These are phyloP conservation scores for Mycogone perniciosa DNA, from an alignment of 2,329 filamentous ascomycete genomes.

Conservation along the genomic window DNA sequence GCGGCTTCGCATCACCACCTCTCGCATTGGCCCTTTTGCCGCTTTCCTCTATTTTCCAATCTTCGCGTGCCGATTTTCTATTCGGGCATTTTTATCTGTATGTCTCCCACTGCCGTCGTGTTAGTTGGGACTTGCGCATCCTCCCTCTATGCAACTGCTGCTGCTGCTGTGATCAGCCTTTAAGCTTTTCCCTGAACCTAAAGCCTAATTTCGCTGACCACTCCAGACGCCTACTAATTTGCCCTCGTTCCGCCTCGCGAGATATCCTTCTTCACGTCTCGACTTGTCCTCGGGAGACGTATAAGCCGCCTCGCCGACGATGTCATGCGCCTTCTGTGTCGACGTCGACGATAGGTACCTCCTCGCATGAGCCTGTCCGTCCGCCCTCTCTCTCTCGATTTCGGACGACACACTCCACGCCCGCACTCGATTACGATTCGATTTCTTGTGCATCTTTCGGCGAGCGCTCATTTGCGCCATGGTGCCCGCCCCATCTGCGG, in stretches of 20 bases:
- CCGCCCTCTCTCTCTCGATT: neutral
- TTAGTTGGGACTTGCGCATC: constrained; percentile 6
- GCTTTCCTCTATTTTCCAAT: constrained; percentile 3
- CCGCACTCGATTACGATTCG: constrained; percentile 10
- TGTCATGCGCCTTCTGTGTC: constrained; percentile 18
- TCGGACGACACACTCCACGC: constrained; percentile 5
- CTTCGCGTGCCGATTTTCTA: neutral
- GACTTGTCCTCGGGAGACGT: constrained; percentile 7
- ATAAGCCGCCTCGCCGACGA: constrained; percentile 10
- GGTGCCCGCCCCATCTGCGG: constrained; percentile 35
- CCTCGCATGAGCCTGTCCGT: constrained; percentile 8
- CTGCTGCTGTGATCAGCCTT: too few relatives aligned
- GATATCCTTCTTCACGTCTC: constrained; percentile 5
- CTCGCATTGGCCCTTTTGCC: constrained; percentile 6
- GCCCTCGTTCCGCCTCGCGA: neutral
- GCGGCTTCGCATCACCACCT: constrained; percentile 1
- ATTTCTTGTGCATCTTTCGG: constrained; percentile 4
- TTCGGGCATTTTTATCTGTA: constrained; percentile 1
- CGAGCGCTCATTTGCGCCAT: constrained; percentile 23
- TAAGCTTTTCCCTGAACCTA: too few relatives aligned
- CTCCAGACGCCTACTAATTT: neutral
- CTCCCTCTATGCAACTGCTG: neutral
- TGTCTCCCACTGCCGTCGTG: constrained; percentile 7
- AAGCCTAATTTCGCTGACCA: neutral
- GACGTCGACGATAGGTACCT: constrained; percentile 14